A percentile compares a stretch with the other conserved stretches of the same genome.
Evolutionary conservation across 1,139 yeast species (phyloP).

Genomic region (Starmera stellimalicola): DNA sequence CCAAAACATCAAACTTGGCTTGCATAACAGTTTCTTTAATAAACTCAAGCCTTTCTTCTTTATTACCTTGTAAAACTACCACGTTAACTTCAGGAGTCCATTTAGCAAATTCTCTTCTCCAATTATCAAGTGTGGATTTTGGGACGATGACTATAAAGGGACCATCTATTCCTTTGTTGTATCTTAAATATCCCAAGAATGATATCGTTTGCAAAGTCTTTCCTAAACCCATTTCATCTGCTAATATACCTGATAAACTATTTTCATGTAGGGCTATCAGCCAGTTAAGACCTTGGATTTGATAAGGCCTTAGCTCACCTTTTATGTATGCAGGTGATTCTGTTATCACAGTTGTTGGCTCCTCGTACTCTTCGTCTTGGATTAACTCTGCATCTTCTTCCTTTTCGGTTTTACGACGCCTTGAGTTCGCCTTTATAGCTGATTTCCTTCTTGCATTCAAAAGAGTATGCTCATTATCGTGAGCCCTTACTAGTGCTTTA

Average conservation of each 20-base stretch:
- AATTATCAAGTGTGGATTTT: constrained; percentile 88
- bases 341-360: constrained; percentile 48
- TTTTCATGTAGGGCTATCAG: constrained; percentile 72
- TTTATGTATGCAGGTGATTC: constrained; percentile 70
- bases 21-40: constrained; percentile 51
- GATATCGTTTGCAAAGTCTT: constrained; percentile 91
- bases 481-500: constrained; percentile 43
- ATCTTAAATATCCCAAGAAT: constrained; percentile 79
- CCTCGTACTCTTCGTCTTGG: constrained; percentile 64
- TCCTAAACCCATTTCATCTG: constrained; percentile 98
- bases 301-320: constrained; percentile 72
- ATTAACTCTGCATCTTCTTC: constrained; percentile 89
- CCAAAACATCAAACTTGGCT: constrained; percentile 79
- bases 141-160: constrained; percentile 93
- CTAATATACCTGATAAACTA: constrained; percentile 79
- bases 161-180: constrained; percentile 69
- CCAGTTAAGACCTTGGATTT: constrained; percentile 92
- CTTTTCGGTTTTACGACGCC: constrained; percentile 69
- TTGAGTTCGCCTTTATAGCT: constrained; percentile 20
- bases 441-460: constrained; percentile 21
- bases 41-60: constrained; percentile 59
- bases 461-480: constrained; percentile 34
- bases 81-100: constrained; percentile 97
- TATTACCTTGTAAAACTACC: constrained; percentile 77
- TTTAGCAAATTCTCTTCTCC: constrained; percentile 86